A percentile compares a stretch with the other conserved stretches of the same genome.
phyloP scores from a whole-genome alignment of 2,329 filamentous ascomycete species.

The Periconia digitata region DNA sequence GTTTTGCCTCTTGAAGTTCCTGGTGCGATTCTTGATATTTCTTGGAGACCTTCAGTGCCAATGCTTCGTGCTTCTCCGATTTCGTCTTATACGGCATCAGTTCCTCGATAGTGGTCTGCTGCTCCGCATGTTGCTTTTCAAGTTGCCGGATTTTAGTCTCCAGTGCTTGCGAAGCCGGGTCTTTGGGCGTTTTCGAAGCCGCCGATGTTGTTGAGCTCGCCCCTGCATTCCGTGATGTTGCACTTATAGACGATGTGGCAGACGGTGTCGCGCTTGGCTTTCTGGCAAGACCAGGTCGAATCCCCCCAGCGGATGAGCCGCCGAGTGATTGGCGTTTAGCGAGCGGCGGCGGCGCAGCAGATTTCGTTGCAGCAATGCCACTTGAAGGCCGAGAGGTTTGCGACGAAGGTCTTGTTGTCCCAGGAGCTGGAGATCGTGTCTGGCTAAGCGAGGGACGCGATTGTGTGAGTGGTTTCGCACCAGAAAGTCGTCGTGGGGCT shows the following conservation, averaged over 20 bases:
- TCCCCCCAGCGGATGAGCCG: not conserved
- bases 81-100: slow-evolving; percentile 33
- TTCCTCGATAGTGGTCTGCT: slow-evolving; percentile 68
- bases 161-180: slow-evolving; percentile 69
- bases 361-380: slow-evolving; percentile 9
- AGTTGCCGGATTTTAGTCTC: slow-evolving; percentile 85
- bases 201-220: slow-evolving; percentile 4
- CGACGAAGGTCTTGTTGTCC: slow-evolving; percentile 9
- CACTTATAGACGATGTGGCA: not conserved
- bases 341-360: not conserved
- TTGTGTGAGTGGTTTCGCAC: not conserved
- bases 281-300: slow-evolving; percentile 2
- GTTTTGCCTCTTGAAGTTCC: slow-evolving; percentile 75
- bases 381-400: slow-evolving; percentile 21
- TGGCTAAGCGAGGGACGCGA: not conserved
- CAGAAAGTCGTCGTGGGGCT: not conserved
- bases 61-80: not conserved
- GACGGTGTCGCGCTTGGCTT: slow-evolving; percentile 5
- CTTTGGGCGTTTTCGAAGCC: slow-evolving; percentile 18
- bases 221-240: not conserved
- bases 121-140: slow-evolving; percentile 68
- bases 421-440: slow-evolving; percentile 6
- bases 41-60: slow-evolving; percentile 84
- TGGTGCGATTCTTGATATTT: slow-evolving; percentile 86
- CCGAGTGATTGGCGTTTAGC: slow-evolving; percentile 25